phyloP scores from a whole-genome alignment of 331 rosid genomes.

The Telfairia occidentalis region DNA sequence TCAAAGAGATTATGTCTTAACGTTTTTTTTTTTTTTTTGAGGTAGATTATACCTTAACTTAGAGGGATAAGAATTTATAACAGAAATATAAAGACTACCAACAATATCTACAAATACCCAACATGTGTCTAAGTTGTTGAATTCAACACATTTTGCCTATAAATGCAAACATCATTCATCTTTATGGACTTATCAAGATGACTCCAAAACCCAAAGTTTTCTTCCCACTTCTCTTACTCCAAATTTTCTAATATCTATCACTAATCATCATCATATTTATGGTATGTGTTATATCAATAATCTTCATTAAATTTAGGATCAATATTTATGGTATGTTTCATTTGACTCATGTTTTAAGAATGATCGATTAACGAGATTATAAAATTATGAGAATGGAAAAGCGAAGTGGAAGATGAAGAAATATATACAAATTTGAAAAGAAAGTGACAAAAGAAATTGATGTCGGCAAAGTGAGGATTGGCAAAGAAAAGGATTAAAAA shows the following conservation, averaged over 20 bases:
- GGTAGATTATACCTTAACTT: too few relatives aligned
- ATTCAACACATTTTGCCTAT: not conserved
- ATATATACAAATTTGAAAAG: too few relatives aligned
- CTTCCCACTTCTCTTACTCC: not conserved
- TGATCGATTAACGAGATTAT: too few relatives aligned
- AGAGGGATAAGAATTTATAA: too few relatives aligned
- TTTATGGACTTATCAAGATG: not conserved
- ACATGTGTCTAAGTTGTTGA: not conserved
- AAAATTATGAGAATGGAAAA: too few relatives aligned
- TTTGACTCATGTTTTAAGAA: too few relatives aligned
- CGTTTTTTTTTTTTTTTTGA: too few relatives aligned
- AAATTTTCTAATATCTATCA: not conserved
- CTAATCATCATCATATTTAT: not conserved
- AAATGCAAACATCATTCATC: not conserved
- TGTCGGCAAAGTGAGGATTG: not conserved
- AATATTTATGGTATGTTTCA: too few relatives aligned
- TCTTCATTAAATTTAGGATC: too few relatives aligned
- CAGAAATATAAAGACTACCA: not conserved
- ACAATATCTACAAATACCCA: not conserved
- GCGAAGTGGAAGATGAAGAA: too few relatives aligned
- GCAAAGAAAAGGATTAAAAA: not conserved
- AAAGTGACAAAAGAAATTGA: not conserved
- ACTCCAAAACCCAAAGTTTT: not conserved
- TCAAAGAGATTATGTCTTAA: too few relatives aligned
- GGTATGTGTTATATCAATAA: too few relatives aligned